Base-by-base conservation (phyloP, 495 filamentous ascomycete species). In the Aspergillus wentii region DNA sequence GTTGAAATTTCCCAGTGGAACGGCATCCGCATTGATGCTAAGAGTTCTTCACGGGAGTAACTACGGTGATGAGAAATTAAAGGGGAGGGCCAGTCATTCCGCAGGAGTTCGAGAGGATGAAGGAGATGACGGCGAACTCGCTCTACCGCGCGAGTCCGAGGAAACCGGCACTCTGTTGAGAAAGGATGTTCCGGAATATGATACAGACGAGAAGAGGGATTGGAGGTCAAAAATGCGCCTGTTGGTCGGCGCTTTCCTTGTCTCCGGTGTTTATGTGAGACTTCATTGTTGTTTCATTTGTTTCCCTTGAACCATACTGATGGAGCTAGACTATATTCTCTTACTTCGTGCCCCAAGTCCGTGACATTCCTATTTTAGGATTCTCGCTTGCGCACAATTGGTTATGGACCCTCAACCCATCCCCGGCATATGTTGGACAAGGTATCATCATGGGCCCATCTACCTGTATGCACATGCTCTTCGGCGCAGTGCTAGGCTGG, bases 331-430 rank as follows among this genome's bases (percentile, higher is more conserved):
- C 94, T 1, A 63, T 97, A n/a, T 72, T 81, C 11, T 89, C 88
- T 0, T 97, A 94, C 55, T 98, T 98, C 58, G 72, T 96, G 21
- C 94, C 92, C 0, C 68, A 90, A 23, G 64, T 96, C 18, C 81
- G 87, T 14, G 79, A 86, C 48, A 68, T 98, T 25, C 92, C 94
- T 4, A 68, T 98, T 23, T 85, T 97, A 47, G 92, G 92, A 1
- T 57, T 74, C 1, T 57, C 72, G 5, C 74, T 94, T 7, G 90
- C 88, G 0, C 59, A 70, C 11, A 79, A 80, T 15, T 98, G 91
- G 91, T 70, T 97, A 3, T 99, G 92, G 92, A 91, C 85, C 13
- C 71, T 99, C 10, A 99, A 99, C 42, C 92, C 94, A 4, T 92
- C 86, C 30, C 82, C 94, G 17, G 92, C 92, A 18, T 97, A 99